Evolutionary conservation across 2,329 filamentous ascomycete genomes (phyloP).

Genomic region (Dryadomyces quercivorus): DNA sequence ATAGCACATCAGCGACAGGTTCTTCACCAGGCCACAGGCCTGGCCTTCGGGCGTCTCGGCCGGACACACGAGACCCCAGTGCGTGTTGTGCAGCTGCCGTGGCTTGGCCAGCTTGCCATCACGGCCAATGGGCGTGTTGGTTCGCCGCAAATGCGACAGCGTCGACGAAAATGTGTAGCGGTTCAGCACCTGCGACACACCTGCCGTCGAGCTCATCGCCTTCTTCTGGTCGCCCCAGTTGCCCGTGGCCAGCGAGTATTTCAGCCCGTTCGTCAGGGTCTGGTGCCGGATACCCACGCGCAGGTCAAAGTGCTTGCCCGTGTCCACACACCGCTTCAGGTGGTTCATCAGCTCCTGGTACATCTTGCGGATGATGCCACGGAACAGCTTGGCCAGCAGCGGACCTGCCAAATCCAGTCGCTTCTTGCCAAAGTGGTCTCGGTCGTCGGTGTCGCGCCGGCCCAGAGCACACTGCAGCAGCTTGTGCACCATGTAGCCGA

Average conservation of each 20-base stretch:
- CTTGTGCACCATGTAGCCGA: constrained; percentile 98
- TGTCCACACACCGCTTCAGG: constrained; percentile 84
- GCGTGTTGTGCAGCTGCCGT: constrained; percentile 93
- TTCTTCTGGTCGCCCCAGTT: constrained; percentile 99
- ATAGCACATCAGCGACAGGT: constrained; percentile 94
- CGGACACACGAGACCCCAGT: constrained; percentile 95
- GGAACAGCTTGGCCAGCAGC: constrained; percentile 90
- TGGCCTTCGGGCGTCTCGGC: constrained; percentile 97
- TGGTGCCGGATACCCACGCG: constrained; percentile 82
- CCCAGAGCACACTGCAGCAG: constrained; percentile 88
- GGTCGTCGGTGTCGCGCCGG: constrained; percentile 86
- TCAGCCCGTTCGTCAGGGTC: constrained; percentile 85
- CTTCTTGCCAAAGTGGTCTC: constrained; percentile 99
- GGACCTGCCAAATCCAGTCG: constrained; percentile 90
- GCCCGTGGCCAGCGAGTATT: constrained; percentile 92
- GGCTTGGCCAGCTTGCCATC: constrained; percentile 98
- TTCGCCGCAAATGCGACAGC: constrained; percentile 88
- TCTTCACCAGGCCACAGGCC: constrained; percentile 96
- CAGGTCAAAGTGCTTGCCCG: constrained; percentile 77
- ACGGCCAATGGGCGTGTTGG: constrained; percentile 93
- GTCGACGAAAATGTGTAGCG: constrained; percentile 96
- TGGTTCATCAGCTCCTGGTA: constrained; percentile 86
- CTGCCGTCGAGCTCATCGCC: constrained; percentile 84
- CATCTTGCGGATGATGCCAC: constrained; percentile 79
- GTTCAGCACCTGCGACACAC: constrained; percentile 96